Evolutionary conservation across 2,329 filamentous ascomycete species (phyloP).

Genomic region (Penicillium sp.): DNA sequence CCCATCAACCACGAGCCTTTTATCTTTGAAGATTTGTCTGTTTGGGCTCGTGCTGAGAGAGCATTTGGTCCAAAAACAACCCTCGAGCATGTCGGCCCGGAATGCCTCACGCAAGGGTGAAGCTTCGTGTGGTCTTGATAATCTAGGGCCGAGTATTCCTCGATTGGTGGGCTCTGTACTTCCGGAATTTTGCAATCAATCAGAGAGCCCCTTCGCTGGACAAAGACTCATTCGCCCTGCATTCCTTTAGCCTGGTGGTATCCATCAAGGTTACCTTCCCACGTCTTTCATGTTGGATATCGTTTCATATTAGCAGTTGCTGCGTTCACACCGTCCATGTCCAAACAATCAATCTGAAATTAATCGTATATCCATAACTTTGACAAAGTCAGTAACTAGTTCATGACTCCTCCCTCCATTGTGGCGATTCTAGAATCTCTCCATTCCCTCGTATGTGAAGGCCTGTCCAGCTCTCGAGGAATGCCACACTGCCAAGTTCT

Average conservation of each 20-base stretch:
- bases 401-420: neutral
- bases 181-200: constrained; percentile 20
- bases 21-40: constrained; percentile 19
- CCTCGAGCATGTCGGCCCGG: constrained; percentile 16
- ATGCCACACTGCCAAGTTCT: neutral
- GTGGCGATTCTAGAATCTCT: neutral
- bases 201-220: constrained; percentile 16
- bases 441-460: neutral
- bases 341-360: neutral
- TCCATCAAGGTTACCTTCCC: constrained; percentile 15
- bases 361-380: neutral
- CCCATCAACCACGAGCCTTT: constrained; percentile 20
- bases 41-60: constrained; percentile 7
- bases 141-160: constrained; percentile 1
- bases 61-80: constrained; percentile 18
- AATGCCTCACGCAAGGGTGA: constrained; percentile 27
- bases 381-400: neutral
- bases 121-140: neutral
- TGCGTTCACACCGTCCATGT: neutral
- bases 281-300: neutral
- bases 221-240: constrained; percentile 14
- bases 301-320: neutral
- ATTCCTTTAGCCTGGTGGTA: constrained; percentile 23
- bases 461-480: neutral
- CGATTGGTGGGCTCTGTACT: constrained; percentile 13